phyloP scores from a whole-genome alignment of 495 filamentous ascomycete genomes.

The Tuber brumale region DNA sequence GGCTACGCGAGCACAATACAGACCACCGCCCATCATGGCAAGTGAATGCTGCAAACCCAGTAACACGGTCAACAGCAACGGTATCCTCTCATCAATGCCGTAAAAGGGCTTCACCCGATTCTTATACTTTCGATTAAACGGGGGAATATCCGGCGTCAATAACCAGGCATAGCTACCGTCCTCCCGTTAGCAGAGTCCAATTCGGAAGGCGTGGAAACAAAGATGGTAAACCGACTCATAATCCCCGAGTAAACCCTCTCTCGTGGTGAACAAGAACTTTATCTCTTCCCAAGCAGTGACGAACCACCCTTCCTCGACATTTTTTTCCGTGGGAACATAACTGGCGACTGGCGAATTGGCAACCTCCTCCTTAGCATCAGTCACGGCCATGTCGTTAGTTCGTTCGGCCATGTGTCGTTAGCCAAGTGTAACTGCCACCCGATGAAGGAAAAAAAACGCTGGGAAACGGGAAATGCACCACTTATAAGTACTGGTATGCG shows the following conservation, averaged over 20 bases:
- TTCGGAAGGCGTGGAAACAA: background rate
- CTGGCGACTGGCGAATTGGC: background rate
- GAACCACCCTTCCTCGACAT: slow-evolving; percentile 19
- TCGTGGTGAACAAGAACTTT: slow-evolving; percentile 42
- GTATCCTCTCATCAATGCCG: slow-evolving; percentile 44
- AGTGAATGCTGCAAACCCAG: slow-evolving; percentile 45
- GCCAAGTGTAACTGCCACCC: background rate
- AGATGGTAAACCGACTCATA: slow-evolving; percentile 41
- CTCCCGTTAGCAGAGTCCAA: slow-evolving; percentile 6
- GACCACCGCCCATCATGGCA: slow-evolving; percentile 41
- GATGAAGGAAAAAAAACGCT: background rate
- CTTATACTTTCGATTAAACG: slow-evolving; percentile 44
- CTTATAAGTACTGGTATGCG: background rate
- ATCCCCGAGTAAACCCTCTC: slow-evolving; percentile 43
- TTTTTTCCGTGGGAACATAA: background rate
- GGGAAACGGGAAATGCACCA: background rate
- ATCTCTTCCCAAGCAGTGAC: slow-evolving; percentile 41
- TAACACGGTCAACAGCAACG: slow-evolving; percentile 44
- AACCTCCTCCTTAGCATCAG: background rate
- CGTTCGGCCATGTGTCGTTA: background rate
- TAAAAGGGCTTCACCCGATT: slow-evolving; percentile 45
- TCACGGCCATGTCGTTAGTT: background rate
- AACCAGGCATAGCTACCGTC: slow-evolving; percentile 45
- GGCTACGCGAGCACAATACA: slow-evolving; percentile 9
- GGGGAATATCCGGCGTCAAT: slow-evolving; percentile 47